A percentile compares a stretch with the other conserved stretches of the same genome.
phyloP scores from a whole-genome alignment of 257 asterid species.

The Leonotis leonurus region DNA sequence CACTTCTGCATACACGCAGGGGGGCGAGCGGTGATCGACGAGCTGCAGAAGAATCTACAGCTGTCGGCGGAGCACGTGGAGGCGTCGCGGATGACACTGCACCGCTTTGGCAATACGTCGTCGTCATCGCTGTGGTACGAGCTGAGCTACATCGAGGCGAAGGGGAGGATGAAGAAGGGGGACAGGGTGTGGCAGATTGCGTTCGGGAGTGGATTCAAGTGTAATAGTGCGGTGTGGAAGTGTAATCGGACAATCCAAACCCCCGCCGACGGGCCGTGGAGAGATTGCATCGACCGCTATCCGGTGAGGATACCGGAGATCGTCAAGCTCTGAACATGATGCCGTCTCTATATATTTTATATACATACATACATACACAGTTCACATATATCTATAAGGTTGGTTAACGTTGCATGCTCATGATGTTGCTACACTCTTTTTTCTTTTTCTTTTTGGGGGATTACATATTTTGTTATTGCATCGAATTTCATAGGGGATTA shows the following conservation, averaged over 20 bases:
- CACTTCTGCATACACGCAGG: constrained; percentile 91
- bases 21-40: constrained; percentile 83
- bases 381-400: not conserved
- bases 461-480: not conserved
- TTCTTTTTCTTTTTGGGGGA: not conserved
- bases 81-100: constrained; percentile 87
- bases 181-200: constrained; percentile 85
- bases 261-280: constrained; percentile 66
- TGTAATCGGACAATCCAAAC: constrained; percentile 57
- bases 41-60: constrained; percentile 78
- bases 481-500: not conserved
- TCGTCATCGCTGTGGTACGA: constrained; percentile 88
- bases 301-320: constrained; percentile 79
- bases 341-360: not conserved
- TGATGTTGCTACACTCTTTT: not conserved
- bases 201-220: constrained; percentile 79
- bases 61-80: constrained; percentile 84
- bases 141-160: constrained; percentile 54
- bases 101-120: constrained; percentile 72
- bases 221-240: constrained; percentile 85
- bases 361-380: not conserved
- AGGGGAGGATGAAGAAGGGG: constrained; percentile 77
- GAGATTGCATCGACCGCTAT: constrained; percentile 63
- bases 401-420: not conserved
- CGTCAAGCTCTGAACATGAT: constrained; percentile 42